Percentiles rank a stretch among this genome's conserved stretches.
Conservation (phyloP, 768 basidiomycete genomes). For the Hygrophorus russula region DNA sequence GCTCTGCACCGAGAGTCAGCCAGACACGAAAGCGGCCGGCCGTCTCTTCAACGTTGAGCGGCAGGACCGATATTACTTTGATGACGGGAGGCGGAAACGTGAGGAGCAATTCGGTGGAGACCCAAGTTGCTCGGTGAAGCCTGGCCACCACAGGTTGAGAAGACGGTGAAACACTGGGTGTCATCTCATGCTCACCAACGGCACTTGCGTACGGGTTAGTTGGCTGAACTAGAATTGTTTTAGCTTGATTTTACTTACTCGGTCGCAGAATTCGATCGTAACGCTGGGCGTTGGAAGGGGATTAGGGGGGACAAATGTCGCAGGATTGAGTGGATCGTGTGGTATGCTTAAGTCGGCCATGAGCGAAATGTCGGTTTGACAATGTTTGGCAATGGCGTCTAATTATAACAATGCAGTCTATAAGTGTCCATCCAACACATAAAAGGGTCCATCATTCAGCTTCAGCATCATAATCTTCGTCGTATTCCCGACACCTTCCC, state of each 20-base stretch:
- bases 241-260: conserved; percentile 39
- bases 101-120: conserved; percentile 83
- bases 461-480: conserved; percentile 6
- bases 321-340: not conserved
- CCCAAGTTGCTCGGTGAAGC: conserved; percentile 89
- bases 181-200: conserved; percentile 48
- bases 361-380: not conserved
- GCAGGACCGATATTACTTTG: conserved; percentile 56
- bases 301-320: conserved; percentile 46
- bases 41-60: conserved; percentile 70
- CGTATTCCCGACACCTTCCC: conserved; percentile 10
- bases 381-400: too few species aligned
- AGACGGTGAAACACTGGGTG: not conserved
- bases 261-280: conserved; percentile 88
- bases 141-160: conserved; percentile 27
- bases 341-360: not conserved
- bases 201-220: conserved; percentile 37
- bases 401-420: too few species aligned
- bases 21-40: conserved; percentile 89
- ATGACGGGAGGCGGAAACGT: conserved; percentile 81
- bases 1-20: conserved; percentile 32
- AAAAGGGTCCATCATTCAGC: not conserved
- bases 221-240: not conserved
- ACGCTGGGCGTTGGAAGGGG: conserved; percentile 37
- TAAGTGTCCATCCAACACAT: too few species aligned